Conservation (phyloP, 2,329 filamentous ascomycete species). For the Ambrosiella xylebori region DNA sequence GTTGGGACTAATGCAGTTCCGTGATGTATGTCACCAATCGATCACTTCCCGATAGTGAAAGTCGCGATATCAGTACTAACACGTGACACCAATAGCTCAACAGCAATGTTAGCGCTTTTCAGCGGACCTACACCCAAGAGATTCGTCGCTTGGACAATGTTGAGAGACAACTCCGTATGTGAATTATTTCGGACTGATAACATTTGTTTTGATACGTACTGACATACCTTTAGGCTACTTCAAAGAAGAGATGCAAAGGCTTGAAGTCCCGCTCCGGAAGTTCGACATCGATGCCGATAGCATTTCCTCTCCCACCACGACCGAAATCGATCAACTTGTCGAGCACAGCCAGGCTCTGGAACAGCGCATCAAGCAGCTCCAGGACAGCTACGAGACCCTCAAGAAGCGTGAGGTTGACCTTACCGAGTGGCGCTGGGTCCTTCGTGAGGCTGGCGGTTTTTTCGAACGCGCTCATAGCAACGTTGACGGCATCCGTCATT, state of each 20-base stretch:
- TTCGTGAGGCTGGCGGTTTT: constrained; percentile 90
- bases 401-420: constrained; percentile 96
- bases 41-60: background rate
- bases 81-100: constrained; percentile 51
- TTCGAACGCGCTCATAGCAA: constrained; percentile 93
- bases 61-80: background rate
- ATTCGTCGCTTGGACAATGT: constrained; percentile 96
- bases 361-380: constrained; percentile 75
- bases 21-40: constrained; percentile 48
- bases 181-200: background rate
- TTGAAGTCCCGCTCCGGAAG: constrained; percentile 67
- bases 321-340: constrained; percentile 89
- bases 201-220: background rate
- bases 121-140: constrained; percentile 93
- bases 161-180: constrained; percentile 85
- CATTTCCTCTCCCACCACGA: constrained; percentile 71
- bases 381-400: constrained; percentile 95
- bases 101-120: constrained; percentile 80
- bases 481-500: constrained; percentile 89
- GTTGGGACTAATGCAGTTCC: constrained; percentile 88
- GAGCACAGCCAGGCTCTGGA: constrained; percentile 87
- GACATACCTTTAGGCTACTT: constrained; percentile 55
- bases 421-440: constrained; percentile 95
- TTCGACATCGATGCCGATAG: constrained; percentile 81
- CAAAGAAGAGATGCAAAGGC: constrained; percentile 87